Percentiles rank a stretch among this genome's conserved stretches.
phyloP scores from a whole-genome alignment of 108 stramenopile species.

The Cyclotella baltica region DNA sequence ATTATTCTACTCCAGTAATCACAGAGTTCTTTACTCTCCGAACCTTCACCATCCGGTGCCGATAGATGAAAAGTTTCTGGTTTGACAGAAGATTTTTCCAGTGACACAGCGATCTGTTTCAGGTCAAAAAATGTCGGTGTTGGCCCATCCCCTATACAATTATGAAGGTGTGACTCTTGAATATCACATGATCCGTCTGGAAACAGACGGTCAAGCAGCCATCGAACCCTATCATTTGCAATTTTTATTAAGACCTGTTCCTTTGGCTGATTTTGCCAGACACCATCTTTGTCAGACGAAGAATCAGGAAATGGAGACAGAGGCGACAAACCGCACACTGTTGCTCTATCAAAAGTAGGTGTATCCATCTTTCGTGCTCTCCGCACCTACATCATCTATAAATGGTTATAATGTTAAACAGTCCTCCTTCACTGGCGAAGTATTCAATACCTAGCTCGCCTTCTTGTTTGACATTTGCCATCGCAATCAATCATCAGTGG shows the following conservation, averaged over 20 bases:
- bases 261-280: slow-evolving; percentile 11
- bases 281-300: neutral
- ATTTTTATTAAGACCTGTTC: neutral
- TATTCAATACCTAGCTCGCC: too few relatives aligned
- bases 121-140: slow-evolving; percentile 20
- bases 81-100: neutral
- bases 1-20: neutral
- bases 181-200: neutral
- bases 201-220: slow-evolving; percentile 1
- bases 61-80: neutral
- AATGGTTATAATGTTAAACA: too few relatives aligned
- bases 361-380: too few relatives aligned
- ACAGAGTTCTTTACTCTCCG: neutral
- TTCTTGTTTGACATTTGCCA: too few relatives aligned
- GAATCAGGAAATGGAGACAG: neutral
- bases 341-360: too few relatives aligned
- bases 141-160: neutral
- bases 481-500: too few relatives aligned
- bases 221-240: slow-evolving; percentile 6
- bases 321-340: neutral
- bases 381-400: too few relatives aligned
- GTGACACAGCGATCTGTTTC: neutral
- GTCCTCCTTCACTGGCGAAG: too few relatives aligned
- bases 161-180: neutral
- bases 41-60: neutral